Base-by-base conservation (phyloP, 371 early-diverging fungal species). In the Choanephora cucurbitarum region DNA sequence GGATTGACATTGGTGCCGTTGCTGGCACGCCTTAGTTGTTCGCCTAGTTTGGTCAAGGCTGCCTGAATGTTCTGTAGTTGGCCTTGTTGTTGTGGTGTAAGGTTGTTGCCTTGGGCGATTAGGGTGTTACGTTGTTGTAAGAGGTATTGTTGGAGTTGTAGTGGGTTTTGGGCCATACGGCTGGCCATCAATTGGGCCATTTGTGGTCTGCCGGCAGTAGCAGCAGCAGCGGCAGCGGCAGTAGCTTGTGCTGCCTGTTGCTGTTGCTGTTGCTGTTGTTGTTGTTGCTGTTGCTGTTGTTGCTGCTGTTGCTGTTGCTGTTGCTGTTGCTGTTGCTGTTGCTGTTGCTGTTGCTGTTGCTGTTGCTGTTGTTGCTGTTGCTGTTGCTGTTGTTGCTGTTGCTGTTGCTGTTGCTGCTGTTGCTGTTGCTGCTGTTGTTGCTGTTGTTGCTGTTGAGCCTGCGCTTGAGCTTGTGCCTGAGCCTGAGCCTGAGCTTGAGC, bases 141-240 rank as follows among this genome's bases (percentile, higher is more conserved):
- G 21, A 67, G 54, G 41, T 56, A 67, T 28, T 67, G 67, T 15
- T 67, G 67, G 5, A 67, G 10, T 22, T 62, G 67, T 0, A 49
- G 5, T 32, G 67, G 67, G 19, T 62, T 62, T 31, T 67, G 64
- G 9, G 9, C 13, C 49, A 63, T 53, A 24, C 58, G 57, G 6
- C 50, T 41, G 9, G 49, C 49, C 31, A 64, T 17, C 2, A 40
- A 19, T 18, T 40, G 56, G 10, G 44, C 18, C 34, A 51, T 15
- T 10, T 21, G 43, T 15, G 55, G 50, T 40, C 15, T 21, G 11
- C 15, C 18, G 53, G 58, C 33, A 57, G 64, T 31, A 58, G 51
- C 22, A 41, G 49, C 21, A 5, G 28, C 28, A 5, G 28, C 28
- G 3, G 28, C 28, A 28, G 28, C 28, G 3, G 28, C 28, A 28